Conservation (phyloP, 2,329 filamentous ascomycete genomes). For the Fusarium austroafricanum region DNA sequence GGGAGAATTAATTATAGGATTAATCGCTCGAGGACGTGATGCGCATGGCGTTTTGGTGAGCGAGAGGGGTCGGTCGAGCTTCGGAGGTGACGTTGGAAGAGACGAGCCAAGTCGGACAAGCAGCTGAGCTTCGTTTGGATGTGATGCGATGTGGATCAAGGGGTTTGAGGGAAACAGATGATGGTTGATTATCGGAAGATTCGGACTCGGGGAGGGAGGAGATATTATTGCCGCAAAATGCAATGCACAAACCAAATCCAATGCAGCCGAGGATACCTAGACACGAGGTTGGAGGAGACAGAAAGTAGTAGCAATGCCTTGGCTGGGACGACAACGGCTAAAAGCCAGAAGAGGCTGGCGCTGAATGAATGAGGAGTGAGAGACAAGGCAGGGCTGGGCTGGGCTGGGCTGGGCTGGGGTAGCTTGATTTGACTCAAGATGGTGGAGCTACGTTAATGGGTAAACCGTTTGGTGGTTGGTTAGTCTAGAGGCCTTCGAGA, state of each 20-base stretch:
- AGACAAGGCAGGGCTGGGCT: constrained; percentile 26
- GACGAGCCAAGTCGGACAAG: constrained; percentile 3
- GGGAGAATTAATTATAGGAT: constrained; percentile 28
- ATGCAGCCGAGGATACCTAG: constrained; percentile 7
- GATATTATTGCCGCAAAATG: constrained; percentile 6
- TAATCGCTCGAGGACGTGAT: constrained; percentile 29
- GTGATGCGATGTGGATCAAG: constrained; percentile 11
- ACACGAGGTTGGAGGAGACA: constrained; percentile 16
- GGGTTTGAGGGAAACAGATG: constrained; percentile 7
- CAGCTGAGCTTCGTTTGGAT: constrained; percentile 19
- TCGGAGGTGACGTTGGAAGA: constrained; percentile 22
- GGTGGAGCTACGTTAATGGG: constrained; percentile 18
- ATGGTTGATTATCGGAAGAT: constrained; percentile 22
- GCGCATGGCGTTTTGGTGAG: constrained; percentile 30
- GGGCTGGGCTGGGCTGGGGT: constrained; percentile 14
- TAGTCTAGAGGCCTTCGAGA: background rate
- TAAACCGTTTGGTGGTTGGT: constrained; percentile 22
- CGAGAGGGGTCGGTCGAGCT: constrained; percentile 39
- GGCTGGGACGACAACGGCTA: constrained; percentile 28
- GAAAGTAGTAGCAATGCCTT: constrained; percentile 5
- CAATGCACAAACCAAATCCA: constrained; percentile 3
- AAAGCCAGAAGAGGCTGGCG: constrained; percentile 30
- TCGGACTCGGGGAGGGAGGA: constrained; percentile 12
- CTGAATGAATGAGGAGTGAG: constrained; percentile 1
- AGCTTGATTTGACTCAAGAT: constrained; percentile 11